phyloP scores from a whole-genome alignment of 345 rosid species.

The Lepidium sativum region DNA sequence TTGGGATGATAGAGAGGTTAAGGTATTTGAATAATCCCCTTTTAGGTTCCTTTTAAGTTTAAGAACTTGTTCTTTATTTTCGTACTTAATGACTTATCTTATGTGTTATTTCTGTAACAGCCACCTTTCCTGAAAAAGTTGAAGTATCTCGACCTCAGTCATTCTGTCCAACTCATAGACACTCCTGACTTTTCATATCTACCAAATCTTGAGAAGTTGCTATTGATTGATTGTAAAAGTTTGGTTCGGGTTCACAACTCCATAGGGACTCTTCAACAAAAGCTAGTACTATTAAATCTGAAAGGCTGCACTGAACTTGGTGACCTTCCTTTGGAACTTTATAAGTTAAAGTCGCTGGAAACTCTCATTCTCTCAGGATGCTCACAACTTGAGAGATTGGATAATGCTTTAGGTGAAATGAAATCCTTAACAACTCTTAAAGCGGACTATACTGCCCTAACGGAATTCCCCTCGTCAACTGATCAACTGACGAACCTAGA shows the following conservation, averaged over 20 bases:
- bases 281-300: neutral
- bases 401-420: conserved; percentile 2
- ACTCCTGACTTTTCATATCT: conserved; percentile 5
- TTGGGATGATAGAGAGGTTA: neutral
- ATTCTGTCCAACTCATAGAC: neutral
- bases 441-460: neutral
- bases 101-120: neutral
- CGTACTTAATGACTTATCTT: neutral
- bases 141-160: conserved; percentile 15
- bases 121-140: neutral
- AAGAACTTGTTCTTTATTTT: neutral
- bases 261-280: neutral
- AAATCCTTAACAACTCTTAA: neutral
- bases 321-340: neutral
- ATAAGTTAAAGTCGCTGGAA: neutral
- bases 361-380: conserved; percentile 19
- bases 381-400: neutral
- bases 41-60: neutral
- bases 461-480: neutral
- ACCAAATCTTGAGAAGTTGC: conserved; percentile 17
- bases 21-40: neutral
- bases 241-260: conserved; percentile 3
- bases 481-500: neutral
- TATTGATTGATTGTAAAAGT: neutral
- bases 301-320: neutral